These are phyloP conservation scores for Aspergillus fumigatus DNA, from an alignment of 2,329 filamentous ascomycete genomes.

Conservation along the genomic window DNA sequence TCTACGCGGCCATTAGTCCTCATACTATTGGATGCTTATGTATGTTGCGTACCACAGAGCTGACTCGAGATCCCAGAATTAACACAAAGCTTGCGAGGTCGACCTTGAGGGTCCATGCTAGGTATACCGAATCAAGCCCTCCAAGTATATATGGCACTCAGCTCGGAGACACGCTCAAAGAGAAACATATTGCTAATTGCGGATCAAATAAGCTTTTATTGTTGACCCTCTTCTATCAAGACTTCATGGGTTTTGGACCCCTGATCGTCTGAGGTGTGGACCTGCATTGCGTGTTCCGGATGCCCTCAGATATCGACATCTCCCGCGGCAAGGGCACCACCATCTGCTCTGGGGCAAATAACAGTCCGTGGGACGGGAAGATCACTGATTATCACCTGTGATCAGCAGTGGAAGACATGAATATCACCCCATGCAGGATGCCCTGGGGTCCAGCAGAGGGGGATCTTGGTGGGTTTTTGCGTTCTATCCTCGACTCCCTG, in stretches of 20 bases:
- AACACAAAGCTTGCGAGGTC: too few relatives aligned
- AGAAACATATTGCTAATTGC: background rate
- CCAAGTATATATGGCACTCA: too few relatives aligned
- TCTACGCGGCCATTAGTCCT: too few relatives aligned
- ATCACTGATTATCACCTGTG: conserved; percentile 13
- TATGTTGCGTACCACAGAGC: too few relatives aligned
- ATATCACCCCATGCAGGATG: conserved; percentile 3
- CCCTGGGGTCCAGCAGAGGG: conserved; percentile 2
- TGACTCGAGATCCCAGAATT: too few relatives aligned
- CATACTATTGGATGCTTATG: too few relatives aligned
- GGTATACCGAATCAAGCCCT: too few relatives aligned
- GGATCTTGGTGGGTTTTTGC: background rate
- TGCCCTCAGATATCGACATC: conserved; percentile 12
- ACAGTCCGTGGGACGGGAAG: conserved; percentile 4
- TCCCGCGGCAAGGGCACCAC: conserved; percentile 1
- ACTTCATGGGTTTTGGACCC: background rate
- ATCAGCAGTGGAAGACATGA: conserved; percentile 11
- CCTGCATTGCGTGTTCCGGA: conserved; percentile 17
- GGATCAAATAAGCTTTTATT: conserved; percentile 13
- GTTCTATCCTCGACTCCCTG: conserved; percentile 1
- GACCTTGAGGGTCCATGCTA: too few relatives aligned
- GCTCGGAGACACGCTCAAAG: too few relatives aligned
- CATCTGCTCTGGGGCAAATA: conserved; percentile 9
- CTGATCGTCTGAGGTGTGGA: conserved; percentile 14
- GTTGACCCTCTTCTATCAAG: background rate